Evolutionary conservation across 2,329 filamentous ascomycete genomes (phyloP), one percentile per base, ranked within the genome.

Genomic region (Phialophora tarda): DNA sequence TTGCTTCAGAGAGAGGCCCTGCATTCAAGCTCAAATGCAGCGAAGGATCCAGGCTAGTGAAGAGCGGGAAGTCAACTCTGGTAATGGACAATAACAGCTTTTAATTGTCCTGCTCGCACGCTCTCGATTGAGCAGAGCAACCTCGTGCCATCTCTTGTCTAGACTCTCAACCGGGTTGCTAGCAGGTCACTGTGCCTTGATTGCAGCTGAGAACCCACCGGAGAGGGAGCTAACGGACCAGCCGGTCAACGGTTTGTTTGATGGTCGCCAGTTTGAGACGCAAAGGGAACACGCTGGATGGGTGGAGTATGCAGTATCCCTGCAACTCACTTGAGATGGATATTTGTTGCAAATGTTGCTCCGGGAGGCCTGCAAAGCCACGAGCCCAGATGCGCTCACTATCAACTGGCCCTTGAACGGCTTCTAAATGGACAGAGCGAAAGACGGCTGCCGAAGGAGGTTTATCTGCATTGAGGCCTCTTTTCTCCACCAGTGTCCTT

Each of bases 261-360:
- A n/a, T n/a, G 4, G 17, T 4, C 2, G 17, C 38, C 17, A 44
- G 6, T n/a, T n/a, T n/a, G 17, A 7, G 38, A 44, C 6, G 38
- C 14, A 44, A 44, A 55, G 28, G 28, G 12, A 17, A 21, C 5
- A 23, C 26, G 48, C 48, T 53, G 21, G 54, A n/a, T 30, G 38
- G 28, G 51, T 44, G 54, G 41, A 32, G 32, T 34, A 63, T 59
- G 30, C 54, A 54, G n/a, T 41, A 64, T 59, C 62, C 62, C 48
- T 64, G 62, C 56, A 59, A 59, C 30, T 44, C 41, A 7, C 30
- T 34, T 10, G 32, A 34, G 24, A 55, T 64, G 62, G 62, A 59
- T 64, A 54, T 64, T 21, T 54, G 62, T 28, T 23, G 24, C 48
- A 51, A 53, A 50, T 59, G 62, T 53, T 56, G 23, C 50, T 23